phyloP scores from a whole-genome alignment of 805 yeast genomes.

The Soucietia sequanensis region DNA sequence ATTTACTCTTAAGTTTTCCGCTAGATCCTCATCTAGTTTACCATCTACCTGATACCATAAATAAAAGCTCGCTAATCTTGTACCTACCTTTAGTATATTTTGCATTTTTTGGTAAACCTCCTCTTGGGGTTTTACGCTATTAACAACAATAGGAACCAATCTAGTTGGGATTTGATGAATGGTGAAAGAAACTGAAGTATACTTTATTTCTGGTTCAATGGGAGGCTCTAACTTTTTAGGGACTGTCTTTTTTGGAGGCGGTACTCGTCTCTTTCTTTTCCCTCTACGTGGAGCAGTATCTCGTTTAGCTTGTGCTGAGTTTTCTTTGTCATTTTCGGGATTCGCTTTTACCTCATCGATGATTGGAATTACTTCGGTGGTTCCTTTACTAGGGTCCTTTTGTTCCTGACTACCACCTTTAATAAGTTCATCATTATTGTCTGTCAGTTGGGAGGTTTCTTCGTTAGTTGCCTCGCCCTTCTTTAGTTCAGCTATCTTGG shows the following conservation, averaged over 20 bases:
- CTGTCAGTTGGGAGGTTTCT: conserved; percentile 4
- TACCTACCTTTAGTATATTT: conserved; percentile 56
- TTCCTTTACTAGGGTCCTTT: conserved; percentile 10
- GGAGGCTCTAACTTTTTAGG: conserved; percentile 29
- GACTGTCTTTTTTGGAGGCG: conserved; percentile 12
- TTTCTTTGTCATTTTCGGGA: conserved; percentile 4
- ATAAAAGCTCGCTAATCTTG: conserved; percentile 57
- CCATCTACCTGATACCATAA: conserved; percentile 87
- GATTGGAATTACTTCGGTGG: conserved; percentile 14
- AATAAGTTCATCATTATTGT: conserved; percentile 22
- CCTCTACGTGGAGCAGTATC: conserved; percentile 14
- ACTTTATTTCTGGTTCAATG: conserved; percentile 44
- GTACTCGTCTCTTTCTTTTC: conserved; percentile 13
- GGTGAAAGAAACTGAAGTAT: conserved; percentile 64
- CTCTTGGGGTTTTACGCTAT: conserved; percentile 60
- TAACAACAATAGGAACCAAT: conserved; percentile 59
- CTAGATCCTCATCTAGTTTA: conserved; percentile 61
- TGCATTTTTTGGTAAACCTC: conserved; percentile 64
- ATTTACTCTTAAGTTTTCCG: conserved; percentile 61
- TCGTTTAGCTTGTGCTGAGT: conserved; percentile 12
- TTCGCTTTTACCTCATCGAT: conserved; percentile 17
- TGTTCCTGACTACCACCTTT: conserved; percentile 8
- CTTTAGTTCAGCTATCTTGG: conserved; percentile 14
- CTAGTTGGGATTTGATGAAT: conserved; percentile 65
- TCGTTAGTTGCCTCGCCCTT: conserved; percentile 19